Percentiles rank a stretch among this genome's conserved stretches.
These are phyloP conservation scores for Pachysandra terminalis DNA, from an alignment of 164 flowering plant species.

Conservation along the genomic window DNA sequence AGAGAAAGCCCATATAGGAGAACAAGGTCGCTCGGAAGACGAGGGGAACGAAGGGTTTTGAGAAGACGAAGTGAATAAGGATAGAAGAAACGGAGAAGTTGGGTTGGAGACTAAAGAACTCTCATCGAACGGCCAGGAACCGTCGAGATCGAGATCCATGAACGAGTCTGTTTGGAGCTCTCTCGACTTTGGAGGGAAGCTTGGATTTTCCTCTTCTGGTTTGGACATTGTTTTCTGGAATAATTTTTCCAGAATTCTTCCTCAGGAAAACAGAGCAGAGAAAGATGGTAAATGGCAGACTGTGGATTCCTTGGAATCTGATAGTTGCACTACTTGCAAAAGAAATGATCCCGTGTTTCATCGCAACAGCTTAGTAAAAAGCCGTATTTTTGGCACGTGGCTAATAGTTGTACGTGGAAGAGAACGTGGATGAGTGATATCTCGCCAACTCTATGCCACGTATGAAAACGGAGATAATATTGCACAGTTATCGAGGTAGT, in stretches of 20 bases:
- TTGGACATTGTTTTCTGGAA: conserved; percentile 17
- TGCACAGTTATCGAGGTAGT: too few relatives aligned
- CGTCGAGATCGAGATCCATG: conserved; percentile 63
- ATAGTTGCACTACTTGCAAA: too few relatives aligned
- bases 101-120: conserved; percentile 37
- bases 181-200: neutral
- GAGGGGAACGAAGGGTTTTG: conserved; percentile 12
- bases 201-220: conserved; percentile 16
- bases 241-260: neutral
- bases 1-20: conserved; percentile 77
- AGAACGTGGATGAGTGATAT: too few relatives aligned
- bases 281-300: neutral
- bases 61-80: conserved; percentile 5
- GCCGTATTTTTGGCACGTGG: too few relatives aligned
- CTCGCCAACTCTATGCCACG: too few relatives aligned
- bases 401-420: too few relatives aligned
- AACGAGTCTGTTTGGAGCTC: conserved; percentile 4
- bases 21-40: conserved; percentile 53
- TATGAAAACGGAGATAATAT: too few relatives aligned
- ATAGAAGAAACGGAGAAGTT: conserved; percentile 33
- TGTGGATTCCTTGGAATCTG: too few relatives aligned
- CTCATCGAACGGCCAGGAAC: conserved; percentile 70
- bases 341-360: too few relatives aligned
- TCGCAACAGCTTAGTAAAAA: too few relatives aligned
- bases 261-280: neutral